These are phyloP conservation scores for Taxawa tesnikishii DNA, from an alignment of 2,329 filamentous ascomycete species.

Conservation along the genomic window DNA sequence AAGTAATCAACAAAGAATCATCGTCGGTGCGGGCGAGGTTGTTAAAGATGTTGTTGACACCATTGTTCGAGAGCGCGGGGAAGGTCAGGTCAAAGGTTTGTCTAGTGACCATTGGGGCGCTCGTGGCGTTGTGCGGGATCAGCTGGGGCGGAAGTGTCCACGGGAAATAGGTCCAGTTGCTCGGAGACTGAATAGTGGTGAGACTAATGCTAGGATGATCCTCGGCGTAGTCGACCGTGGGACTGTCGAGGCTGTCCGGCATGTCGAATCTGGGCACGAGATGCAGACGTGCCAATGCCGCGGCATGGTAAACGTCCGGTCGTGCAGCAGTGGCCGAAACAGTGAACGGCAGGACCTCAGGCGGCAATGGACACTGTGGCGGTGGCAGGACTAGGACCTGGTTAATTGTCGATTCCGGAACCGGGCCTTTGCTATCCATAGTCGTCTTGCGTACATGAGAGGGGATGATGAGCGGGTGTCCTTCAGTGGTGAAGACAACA, in stretches of 20 bases:
- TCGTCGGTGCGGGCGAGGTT: slow-evolving; percentile 45
- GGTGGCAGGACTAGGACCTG: neutral
- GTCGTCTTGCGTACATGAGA: slow-evolving; percentile 9
- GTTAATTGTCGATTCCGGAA: neutral
- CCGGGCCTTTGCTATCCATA: neutral
- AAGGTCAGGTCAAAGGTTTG: slow-evolving; percentile 61
- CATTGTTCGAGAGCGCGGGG: slow-evolving; percentile 40
- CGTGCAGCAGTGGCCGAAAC: slow-evolving; percentile 71
- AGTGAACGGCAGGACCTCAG: slow-evolving; percentile 49
- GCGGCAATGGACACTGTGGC: slow-evolving; percentile 50
- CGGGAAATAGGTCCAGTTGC: slow-evolving; percentile 78
- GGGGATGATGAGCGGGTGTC: slow-evolving; percentile 82
- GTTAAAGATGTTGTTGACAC: slow-evolving; percentile 27
- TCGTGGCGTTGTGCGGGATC: slow-evolving; percentile 66
- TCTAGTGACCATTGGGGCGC: slow-evolving; percentile 56
- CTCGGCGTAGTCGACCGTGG: slow-evolving; percentile 40
- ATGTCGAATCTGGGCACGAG: slow-evolving; percentile 50
- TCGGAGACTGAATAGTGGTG: slow-evolving; percentile 45
- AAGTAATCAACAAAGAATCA: slow-evolving; percentile 48
- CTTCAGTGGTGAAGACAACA: slow-evolving; percentile 92
- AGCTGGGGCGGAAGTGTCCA: slow-evolving; percentile 77
- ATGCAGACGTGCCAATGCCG: slow-evolving; percentile 71
- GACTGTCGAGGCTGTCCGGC: slow-evolving; percentile 39
- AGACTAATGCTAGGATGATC: slow-evolving; percentile 42
- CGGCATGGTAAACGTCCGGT: slow-evolving; percentile 76